Conservation (phyloP, 2,329 filamentous ascomycete genomes). For the Biscogniauxia sp. region DNA sequence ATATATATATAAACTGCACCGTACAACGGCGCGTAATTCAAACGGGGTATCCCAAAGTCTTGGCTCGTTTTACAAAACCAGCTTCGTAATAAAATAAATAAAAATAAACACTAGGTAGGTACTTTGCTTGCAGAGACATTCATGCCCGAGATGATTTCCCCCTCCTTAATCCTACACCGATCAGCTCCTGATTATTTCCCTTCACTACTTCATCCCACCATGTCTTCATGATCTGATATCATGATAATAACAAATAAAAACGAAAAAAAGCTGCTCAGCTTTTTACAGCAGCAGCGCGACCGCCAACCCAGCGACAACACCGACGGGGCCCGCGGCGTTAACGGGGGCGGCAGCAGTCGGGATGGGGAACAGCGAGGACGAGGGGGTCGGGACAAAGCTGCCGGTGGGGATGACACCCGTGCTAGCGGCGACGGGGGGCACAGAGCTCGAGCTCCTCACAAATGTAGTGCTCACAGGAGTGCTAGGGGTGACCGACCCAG, state of each 20-base stretch:
- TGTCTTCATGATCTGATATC: too few relatives aligned
- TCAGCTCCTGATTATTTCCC: too few relatives aligned
- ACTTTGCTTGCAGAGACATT: too few relatives aligned
- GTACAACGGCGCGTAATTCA: background rate
- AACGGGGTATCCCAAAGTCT: background rate
- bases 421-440: background rate
- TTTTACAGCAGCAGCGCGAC: conserved; percentile 22
- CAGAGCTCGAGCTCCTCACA: background rate
- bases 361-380: conserved; percentile 8
- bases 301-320: conserved; percentile 22
- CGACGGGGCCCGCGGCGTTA: conserved; percentile 19
- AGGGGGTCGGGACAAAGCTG: conserved; percentile 8
- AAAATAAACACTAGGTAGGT: too few relatives aligned
- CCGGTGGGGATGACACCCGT: conserved; percentile 1
- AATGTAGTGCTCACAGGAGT: too few relatives aligned
- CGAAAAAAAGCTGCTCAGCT: background rate
- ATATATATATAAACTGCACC: background rate
- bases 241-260: background rate
- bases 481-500: too few relatives aligned
- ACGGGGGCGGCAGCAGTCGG: conserved; percentile 19
- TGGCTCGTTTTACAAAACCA: too few relatives aligned
- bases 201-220: background rate
- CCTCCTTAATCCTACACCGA: too few relatives aligned
- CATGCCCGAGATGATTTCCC: too few relatives aligned
- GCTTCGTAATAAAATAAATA: too few relatives aligned